Evolutionary conservation across 768 basidiomycete species (phyloP).

Genomic region (Agaricus subrufescens): DNA sequence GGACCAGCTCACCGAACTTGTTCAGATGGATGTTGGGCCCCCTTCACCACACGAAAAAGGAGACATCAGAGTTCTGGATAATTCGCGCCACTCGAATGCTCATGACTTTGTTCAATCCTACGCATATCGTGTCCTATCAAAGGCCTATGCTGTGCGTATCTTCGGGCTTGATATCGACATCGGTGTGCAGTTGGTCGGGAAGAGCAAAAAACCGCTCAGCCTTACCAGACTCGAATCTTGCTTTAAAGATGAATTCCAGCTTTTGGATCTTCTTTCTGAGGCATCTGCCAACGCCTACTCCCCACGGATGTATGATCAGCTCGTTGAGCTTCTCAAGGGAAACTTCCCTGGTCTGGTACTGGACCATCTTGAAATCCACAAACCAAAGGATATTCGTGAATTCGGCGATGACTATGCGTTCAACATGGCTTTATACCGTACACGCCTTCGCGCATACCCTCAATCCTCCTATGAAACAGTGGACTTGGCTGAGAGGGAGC

Average conservation of each 20-base stretch:
- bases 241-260: constrained; percentile 58
- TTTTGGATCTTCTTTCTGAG: constrained; percentile 63
- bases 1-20: constrained; percentile 60
- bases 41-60: constrained; percentile 62
- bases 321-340: constrained; percentile 43
- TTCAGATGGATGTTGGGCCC: constrained; percentile 67
- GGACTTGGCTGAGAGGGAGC: constrained; percentile 49
- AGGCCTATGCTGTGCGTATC: constrained; percentile 72
- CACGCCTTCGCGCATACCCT: constrained; percentile 53
- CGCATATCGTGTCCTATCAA: constrained; percentile 65
- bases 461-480: constrained; percentile 21
- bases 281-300: constrained; percentile 70
- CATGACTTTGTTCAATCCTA: constrained; percentile 61
- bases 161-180: constrained; percentile 75
- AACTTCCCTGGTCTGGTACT: constrained; percentile 59
- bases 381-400: constrained; percentile 62
- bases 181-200: constrained; percentile 47
- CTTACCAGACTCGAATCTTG: constrained; percentile 50
- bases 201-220: constrained; percentile 51
- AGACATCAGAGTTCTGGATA: constrained; percentile 43
- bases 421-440: constrained; percentile 52
- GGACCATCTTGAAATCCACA: constrained; percentile 58
- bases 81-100: constrained; percentile 44
- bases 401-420: constrained; percentile 82
- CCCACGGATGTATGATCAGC: constrained; percentile 62